phyloP scores from a whole-genome alignment of 495 filamentous ascomycete species.

The Terfezia boudieri region DNA sequence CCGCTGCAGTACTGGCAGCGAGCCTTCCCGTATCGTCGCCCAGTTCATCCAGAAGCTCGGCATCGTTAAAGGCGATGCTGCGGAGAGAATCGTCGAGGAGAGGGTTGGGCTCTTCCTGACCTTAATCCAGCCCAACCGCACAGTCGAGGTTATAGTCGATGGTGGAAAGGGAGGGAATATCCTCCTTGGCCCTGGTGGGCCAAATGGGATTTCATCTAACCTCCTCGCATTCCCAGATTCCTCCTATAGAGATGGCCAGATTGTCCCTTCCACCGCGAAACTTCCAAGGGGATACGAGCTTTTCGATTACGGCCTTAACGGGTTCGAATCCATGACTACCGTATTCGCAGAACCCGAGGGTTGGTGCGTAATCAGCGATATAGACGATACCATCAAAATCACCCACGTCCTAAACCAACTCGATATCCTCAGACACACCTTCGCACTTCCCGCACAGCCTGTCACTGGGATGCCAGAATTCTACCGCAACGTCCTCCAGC shows the following conservation, averaged over 20 bases:
- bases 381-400: slow-evolving; percentile 91
- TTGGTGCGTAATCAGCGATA: slow-evolving; percentile 75
- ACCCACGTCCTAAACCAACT: slow-evolving; percentile 58
- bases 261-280: slow-evolving; percentile 25
- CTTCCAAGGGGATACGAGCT: slow-evolving; percentile 27
- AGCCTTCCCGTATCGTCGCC: slow-evolving; percentile 42
- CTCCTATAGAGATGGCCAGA: slow-evolving; percentile 20
- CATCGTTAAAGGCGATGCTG: slow-evolving; percentile 35
- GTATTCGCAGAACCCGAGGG: slow-evolving; percentile 54
- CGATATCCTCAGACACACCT: slow-evolving; percentile 64
- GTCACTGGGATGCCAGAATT: slow-evolving; percentile 66
- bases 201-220: slow-evolving; percentile 47
- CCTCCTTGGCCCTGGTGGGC: slow-evolving; percentile 43
- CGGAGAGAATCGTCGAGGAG: slow-evolving; percentile 39
- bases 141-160: slow-evolving; percentile 35
- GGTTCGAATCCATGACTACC: slow-evolving; percentile 31
- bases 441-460: slow-evolving; percentile 47
- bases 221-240: slow-evolving; percentile 25
- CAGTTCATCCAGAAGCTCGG: slow-evolving; percentile 49
- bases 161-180: slow-evolving; percentile 23
- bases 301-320: slow-evolving; percentile 12
- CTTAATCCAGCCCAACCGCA: slow-evolving; percentile 43
- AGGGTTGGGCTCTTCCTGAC: slow-evolving; percentile 59
- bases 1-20: slow-evolving; percentile 38
- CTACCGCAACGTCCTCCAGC: slow-evolving; percentile 38